A percentile compares a stretch with the other conserved stretches of the same genome.
Conservation (phyloP, 2,329 filamentous ascomycete genomes). For the Waltergamsia citrina region DNA sequence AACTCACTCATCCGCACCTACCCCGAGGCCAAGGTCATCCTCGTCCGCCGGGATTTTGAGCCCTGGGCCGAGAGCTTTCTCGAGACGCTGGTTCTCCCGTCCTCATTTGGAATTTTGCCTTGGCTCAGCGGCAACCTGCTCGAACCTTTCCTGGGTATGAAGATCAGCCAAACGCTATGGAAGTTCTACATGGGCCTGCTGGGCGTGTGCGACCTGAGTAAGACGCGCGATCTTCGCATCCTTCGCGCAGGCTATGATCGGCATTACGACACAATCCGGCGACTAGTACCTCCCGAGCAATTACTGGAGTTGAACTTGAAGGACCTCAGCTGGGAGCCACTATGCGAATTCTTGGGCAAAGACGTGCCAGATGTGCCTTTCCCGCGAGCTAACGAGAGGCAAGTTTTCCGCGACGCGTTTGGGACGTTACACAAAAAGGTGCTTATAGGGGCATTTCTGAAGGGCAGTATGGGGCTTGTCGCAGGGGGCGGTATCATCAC, state of each 20-base stretch:
- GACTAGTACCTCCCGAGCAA: slow-evolving; percentile 16
- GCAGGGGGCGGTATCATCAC: too few relatives aligned
- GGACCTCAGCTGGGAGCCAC: slow-evolving; percentile 21
- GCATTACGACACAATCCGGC: slow-evolving; percentile 17
- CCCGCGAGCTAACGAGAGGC: slow-evolving; percentile 9
- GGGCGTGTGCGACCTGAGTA: slow-evolving; percentile 2
- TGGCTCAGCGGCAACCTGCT: slow-evolving; percentile 5
- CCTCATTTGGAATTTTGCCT: slow-evolving; percentile 7
- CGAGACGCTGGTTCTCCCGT: slow-evolving; percentile 10
- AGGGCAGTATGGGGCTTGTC: too few relatives aligned
- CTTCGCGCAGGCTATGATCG: slow-evolving; percentile 2
- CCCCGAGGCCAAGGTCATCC: slow-evolving; percentile 11
- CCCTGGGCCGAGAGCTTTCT: slow-evolving; percentile 10
- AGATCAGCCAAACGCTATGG: slow-evolving; percentile 9
- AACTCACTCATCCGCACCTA: slow-evolving; percentile 8
- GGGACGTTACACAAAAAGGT: too few relatives aligned
- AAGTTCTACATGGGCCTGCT: slow-evolving; percentile 8
- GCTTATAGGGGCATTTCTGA: too few relatives aligned
- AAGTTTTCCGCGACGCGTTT: too few relatives aligned
- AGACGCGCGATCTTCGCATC: neutral
- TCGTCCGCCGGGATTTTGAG: slow-evolving; percentile 11
- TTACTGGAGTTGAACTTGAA: slow-evolving; percentile 19
- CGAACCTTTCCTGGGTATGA: slow-evolving; percentile 1
- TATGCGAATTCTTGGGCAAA: slow-evolving; percentile 22
- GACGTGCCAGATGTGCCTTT: slow-evolving; percentile 14